Conservation (phyloP, 2,329 filamentous ascomycete genomes). For the Diaporthe nobilis region DNA sequence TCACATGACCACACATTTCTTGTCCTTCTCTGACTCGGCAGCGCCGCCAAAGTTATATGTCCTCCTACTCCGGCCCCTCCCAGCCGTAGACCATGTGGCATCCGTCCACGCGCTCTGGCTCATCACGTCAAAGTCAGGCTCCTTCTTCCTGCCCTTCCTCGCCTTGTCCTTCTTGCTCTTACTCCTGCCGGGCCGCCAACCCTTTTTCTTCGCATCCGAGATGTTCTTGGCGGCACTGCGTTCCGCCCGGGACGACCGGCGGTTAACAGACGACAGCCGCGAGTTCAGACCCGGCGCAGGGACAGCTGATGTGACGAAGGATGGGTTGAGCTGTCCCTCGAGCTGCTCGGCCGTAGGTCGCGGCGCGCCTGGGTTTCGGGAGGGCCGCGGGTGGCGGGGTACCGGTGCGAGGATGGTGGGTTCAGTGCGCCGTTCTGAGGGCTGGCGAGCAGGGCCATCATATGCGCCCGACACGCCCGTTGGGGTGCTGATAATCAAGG, state of each 20-base stretch:
- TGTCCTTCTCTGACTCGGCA: conserved; percentile 51
- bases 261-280: conserved; percentile 58
- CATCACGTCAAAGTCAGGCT: conserved; percentile 55
- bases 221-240: conserved; percentile 75
- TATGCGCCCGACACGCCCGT: conserved; percentile 68
- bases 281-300: conserved; percentile 51
- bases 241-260: conserved; percentile 69
- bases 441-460: conserved; percentile 58
- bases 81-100: conserved; percentile 53
- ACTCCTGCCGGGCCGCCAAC: conserved; percentile 61
- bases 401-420: conserved; percentile 67
- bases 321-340: conserved; percentile 51
- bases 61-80: conserved; percentile 40
- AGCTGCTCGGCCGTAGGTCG: conserved; percentile 67
- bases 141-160: conserved; percentile 52
- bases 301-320: conserved; percentile 28
- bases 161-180: conserved; percentile 57
- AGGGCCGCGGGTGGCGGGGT: conserved; percentile 63
- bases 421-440: conserved; percentile 53
- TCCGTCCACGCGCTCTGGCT: conserved; percentile 69
- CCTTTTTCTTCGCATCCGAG: conserved; percentile 70
- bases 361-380: conserved; percentile 50
- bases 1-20: conserved; percentile 70
- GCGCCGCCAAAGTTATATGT: conserved; percentile 4
- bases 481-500: conserved; percentile 74